These are phyloP conservation scores for Raffaelea deltoideospora DNA, from an alignment of 2,329 filamentous ascomycete genomes.

Conservation along the genomic window DNA sequence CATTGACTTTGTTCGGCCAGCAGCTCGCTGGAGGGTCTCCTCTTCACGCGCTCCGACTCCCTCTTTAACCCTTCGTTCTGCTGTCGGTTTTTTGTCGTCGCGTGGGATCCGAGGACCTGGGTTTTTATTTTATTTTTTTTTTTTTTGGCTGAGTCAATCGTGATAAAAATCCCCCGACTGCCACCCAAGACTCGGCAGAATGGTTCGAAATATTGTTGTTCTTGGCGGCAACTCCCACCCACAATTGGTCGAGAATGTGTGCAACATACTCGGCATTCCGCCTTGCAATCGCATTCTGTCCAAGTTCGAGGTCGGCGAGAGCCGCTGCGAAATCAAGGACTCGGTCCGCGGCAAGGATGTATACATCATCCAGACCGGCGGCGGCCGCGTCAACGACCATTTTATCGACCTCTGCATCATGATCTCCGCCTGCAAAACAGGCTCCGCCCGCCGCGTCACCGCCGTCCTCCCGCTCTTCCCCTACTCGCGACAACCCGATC, in stretches of 20 bases:
- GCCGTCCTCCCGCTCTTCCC: slow-evolving; percentile 91
- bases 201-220: slow-evolving; percentile 92
- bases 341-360: slow-evolving; percentile 97
- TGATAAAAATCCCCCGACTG: too few relatives aligned
- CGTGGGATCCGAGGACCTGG: too few relatives aligned
- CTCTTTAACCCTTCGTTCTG: too few relatives aligned
- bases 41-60: neutral
- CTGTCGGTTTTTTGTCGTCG: too few relatives aligned
- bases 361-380: slow-evolving; percentile 92
- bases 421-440: slow-evolving; percentile 85
- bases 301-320: slow-evolving; percentile 94
- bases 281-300: slow-evolving; percentile 66
- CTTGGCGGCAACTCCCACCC: slow-evolving; percentile 90
- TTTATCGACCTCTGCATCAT: slow-evolving; percentile 95
- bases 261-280: slow-evolving; percentile 77
- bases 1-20: too few relatives aligned
- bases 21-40: too few relatives aligned
- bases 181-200: slow-evolving; percentile 27
- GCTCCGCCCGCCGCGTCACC: slow-evolving; percentile 78
- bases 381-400: slow-evolving; percentile 87
- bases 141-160: too few relatives aligned
- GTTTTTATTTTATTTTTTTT: too few relatives aligned
- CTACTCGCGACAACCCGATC: slow-evolving; percentile 89
- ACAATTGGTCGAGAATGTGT: slow-evolving; percentile 71
- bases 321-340: slow-evolving; percentile 87